These are phyloP conservation scores for Sanghuangporus sanghuang DNA, from an alignment of 1,284 basidiomycete species.

Conservation along the genomic window DNA sequence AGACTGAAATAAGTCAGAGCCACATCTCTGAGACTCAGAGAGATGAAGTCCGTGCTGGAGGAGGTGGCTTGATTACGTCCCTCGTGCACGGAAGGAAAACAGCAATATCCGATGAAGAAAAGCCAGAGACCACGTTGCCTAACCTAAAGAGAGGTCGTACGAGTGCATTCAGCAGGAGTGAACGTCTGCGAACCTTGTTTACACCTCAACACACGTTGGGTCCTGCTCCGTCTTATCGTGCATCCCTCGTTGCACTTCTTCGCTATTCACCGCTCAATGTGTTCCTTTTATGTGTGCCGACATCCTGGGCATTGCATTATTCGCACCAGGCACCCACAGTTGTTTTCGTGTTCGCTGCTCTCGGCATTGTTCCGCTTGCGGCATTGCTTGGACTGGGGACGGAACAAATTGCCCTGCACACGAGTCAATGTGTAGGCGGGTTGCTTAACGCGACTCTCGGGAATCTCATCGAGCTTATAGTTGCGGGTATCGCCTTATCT, in stretches of 20 bases:
- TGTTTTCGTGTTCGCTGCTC: conserved; percentile 46
- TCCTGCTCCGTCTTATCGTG: conserved; percentile 32
- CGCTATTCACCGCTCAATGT: conserved; percentile 42
- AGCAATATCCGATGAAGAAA: neutral
- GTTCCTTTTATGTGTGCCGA: conserved; percentile 46
- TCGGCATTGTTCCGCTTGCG: conserved; percentile 47
- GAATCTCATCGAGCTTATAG: conserved; percentile 51
- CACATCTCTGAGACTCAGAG: neutral
- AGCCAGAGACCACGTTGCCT: neutral
- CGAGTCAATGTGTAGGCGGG: conserved; percentile 53
- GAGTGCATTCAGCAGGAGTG: neutral
- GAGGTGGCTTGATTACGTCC: neutral
- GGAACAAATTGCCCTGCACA: conserved; percentile 55
- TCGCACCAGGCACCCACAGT: conserved; percentile 45
- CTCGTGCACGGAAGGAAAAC: neutral
- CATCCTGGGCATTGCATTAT: conserved; percentile 55
- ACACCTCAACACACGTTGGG: conserved; percentile 30
- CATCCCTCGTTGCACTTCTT: conserved; percentile 32
- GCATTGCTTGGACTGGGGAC: conserved; percentile 62
- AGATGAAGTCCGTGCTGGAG: neutral
- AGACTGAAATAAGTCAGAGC: neutral
- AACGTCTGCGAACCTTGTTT: conserved; percentile 31
- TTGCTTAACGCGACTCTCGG: conserved; percentile 60
- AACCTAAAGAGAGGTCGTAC: neutral
- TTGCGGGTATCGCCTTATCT: conserved; percentile 38